A percentile compares a stretch with the other conserved stretches of the same genome.
Conservation (phyloP, 495 filamentous ascomycete genomes). For the Aspergillus mulundensis region DNA sequence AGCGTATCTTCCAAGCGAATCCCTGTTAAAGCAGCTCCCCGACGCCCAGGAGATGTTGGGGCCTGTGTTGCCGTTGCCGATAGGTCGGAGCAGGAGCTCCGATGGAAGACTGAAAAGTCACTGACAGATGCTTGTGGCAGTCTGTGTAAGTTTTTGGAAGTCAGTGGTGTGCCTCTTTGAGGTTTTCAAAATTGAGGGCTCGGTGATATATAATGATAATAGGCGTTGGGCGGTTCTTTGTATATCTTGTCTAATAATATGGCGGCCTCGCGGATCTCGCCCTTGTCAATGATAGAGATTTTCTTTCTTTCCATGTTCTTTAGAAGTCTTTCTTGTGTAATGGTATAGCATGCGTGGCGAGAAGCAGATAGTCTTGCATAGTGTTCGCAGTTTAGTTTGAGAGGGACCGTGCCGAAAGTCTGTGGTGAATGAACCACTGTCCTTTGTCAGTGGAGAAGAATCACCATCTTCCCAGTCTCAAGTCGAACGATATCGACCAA, state of each 20-base stretch:
- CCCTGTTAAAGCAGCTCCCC: constrained; percentile 62
- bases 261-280: background rate
- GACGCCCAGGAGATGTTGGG: constrained; percentile 74
- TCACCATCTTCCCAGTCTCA: no score
- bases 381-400: no score
- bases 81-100: constrained; percentile 79
- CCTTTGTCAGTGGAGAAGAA: no score
- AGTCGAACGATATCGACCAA: no score
- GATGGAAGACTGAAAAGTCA: constrained; percentile 81
- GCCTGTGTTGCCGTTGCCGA: constrained; percentile 74
- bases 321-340: background rate
- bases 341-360: background rate
- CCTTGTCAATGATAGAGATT: constrained; percentile 20
- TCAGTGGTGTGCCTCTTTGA: constrained; percentile 33
- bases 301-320: background rate
- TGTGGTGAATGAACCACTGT: no score
- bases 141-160: constrained; percentile 65
- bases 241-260: background rate
- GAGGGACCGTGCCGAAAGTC: no score
- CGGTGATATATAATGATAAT: constrained; percentile 3
- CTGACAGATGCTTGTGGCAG: constrained; percentile 80
- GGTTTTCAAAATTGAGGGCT: background rate
- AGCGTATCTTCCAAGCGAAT: constrained; percentile 36
- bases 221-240: constrained; percentile 12
- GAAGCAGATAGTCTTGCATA: background rate